phyloP scores from a whole-genome alignment of 306 rosid species.

The Astragalus membranaceus region DNA sequence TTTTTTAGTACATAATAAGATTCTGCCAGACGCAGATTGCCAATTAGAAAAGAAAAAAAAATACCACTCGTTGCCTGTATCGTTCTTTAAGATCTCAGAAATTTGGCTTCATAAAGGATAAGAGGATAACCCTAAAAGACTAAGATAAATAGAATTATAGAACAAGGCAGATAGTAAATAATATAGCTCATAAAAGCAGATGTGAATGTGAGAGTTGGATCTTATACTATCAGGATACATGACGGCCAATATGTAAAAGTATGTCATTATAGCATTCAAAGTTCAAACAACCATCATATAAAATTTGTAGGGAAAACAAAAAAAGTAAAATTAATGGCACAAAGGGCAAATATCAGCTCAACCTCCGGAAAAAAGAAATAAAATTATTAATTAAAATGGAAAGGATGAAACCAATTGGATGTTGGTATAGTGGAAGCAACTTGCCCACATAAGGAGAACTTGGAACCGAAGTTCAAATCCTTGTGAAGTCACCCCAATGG shows the following conservation, averaged over 20 bases:
- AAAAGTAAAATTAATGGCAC: neutral
- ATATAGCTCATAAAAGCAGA: neutral
- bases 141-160: neutral
- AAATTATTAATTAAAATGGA: neutral
- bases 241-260: neutral
- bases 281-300: neutral
- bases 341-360: neutral
- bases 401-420: no score
- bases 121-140: neutral
- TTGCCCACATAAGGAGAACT: no score
- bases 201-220: neutral
- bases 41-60: neutral
- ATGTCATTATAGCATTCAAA: neutral
- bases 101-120: neutral
- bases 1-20: neutral
- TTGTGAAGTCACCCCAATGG: no score
- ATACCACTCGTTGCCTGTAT: neutral
- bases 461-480: no score
- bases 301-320: slow-evolving; percentile 7
- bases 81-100: neutral
- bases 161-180: neutral
- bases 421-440: no score
- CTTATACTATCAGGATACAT: neutral
- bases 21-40: neutral
- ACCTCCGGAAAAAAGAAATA: neutral